These are phyloP conservation scores for Penicillium frequentans DNA, from an alignment of 2,329 filamentous ascomycete genomes.

Conservation along the genomic window DNA sequence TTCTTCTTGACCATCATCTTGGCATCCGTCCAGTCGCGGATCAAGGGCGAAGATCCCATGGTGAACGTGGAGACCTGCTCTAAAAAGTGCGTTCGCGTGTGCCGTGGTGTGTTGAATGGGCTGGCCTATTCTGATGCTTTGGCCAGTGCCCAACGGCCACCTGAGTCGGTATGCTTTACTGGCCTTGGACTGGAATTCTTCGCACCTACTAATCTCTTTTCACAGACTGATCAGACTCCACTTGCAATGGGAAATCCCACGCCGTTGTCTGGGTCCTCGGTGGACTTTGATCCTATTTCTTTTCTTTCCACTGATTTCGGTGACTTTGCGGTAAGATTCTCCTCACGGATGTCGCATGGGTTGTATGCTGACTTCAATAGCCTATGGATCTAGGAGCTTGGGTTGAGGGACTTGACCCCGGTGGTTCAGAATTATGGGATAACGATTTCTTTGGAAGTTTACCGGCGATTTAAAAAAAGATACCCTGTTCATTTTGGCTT, in stretches of 20 bases:
- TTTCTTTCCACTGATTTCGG: slow-evolving; percentile 21
- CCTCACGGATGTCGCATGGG: background rate
- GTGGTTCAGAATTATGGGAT: slow-evolving; percentile 29
- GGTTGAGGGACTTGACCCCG: slow-evolving; percentile 29
- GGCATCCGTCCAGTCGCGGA: slow-evolving; percentile 32
- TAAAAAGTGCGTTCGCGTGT: slow-evolving; percentile 22
- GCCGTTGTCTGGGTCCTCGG: slow-evolving; percentile 14
- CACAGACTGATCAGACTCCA: slow-evolving; percentile 10
- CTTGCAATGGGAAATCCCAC: slow-evolving; percentile 11
- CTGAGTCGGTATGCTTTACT: slow-evolving; percentile 15
- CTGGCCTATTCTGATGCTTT: slow-evolving; percentile 22
- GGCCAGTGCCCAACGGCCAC: slow-evolving; percentile 13
- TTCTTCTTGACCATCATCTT: slow-evolving; percentile 31
- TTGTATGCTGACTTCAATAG: slow-evolving; percentile 18
- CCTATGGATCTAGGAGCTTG: slow-evolving; percentile 32
- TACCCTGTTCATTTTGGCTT: background rate
- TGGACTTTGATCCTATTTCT: slow-evolving; percentile 27
- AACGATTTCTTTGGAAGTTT: slow-evolving; percentile 22
- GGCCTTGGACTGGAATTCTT: background rate
- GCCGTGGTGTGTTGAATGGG: slow-evolving; percentile 25
- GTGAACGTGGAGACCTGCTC: slow-evolving; percentile 25
- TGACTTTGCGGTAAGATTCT: slow-evolving; percentile 25
- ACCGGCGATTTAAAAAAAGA: slow-evolving; percentile 1
- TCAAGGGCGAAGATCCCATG: slow-evolving; percentile 31
- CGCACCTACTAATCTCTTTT: background rate